phyloP scores from a whole-genome alignment of 83 land plant species.

The Picea abies region DNA sequence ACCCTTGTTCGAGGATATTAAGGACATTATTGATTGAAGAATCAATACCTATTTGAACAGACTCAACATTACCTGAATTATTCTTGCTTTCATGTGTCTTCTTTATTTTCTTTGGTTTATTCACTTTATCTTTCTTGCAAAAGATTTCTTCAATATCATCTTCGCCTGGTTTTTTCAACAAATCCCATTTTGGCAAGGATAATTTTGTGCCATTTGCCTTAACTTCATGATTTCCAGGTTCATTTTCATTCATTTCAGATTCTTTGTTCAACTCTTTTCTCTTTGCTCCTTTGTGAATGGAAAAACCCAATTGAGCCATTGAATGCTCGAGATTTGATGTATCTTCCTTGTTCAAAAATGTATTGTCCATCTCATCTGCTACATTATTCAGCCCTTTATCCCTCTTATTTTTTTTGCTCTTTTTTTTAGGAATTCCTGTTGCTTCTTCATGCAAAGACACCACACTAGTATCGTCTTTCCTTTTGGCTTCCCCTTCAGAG shows the following conservation, averaged over 20 bases:
- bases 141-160: constrained; percentile 15
- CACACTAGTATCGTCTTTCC: too few species aligned
- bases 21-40: constrained; percentile 1
- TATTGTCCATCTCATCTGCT: not conserved
- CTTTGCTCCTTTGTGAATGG: constrained; percentile 2
- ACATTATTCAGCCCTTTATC: not conserved
- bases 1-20: not conserved
- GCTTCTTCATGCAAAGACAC: not conserved
- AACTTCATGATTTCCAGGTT: not conserved
- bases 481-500: not conserved
- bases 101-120: not conserved
- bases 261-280: not conserved
- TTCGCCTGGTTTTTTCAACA: not conserved
- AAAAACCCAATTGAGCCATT: constrained; percentile 6
- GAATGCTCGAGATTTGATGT: not conserved
- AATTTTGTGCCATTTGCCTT: not conserved
- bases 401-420: constrained; percentile 5
- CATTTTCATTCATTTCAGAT: constrained; percentile 1
- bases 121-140: not conserved
- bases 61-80: not conserved
- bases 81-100: not conserved
- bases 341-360: not conserved
- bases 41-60: constrained; percentile 8
- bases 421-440: not conserved
- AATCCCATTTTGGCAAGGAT: not conserved